Conservation (phyloP, 495 filamentous ascomycete species). For the Tuber umbilicatum region DNA sequence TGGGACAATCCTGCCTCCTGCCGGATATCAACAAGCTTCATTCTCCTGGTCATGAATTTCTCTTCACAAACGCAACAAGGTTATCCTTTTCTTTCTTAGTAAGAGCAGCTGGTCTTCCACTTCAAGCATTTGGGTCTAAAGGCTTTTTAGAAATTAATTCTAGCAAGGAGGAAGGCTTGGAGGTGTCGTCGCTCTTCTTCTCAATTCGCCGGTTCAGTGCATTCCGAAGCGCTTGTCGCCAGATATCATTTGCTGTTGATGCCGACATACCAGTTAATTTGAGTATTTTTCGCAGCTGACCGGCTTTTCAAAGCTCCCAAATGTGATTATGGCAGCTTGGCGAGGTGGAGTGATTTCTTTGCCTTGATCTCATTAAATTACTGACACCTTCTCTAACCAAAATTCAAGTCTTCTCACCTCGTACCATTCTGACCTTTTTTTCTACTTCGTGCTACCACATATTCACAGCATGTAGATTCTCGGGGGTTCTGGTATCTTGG, state of each 20-base stretch:
- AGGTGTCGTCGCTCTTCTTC: too few relatives aligned
- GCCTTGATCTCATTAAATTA: background rate
- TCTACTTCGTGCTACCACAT: too few relatives aligned
- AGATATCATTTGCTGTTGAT: constrained; percentile 8
- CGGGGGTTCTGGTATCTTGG: too few relatives aligned
- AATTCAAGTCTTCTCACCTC: too few relatives aligned
- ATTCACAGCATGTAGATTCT: too few relatives aligned
- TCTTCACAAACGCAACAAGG: background rate
- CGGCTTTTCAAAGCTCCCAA: background rate
- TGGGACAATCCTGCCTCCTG: constrained; percentile 1
- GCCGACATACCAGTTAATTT: constrained; percentile 1
- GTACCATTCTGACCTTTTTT: too few relatives aligned
- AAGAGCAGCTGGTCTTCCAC: background rate
- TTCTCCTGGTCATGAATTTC: background rate
- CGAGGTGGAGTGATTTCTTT: constrained; percentile 2
- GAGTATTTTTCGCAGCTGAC: background rate
- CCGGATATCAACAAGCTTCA: background rate
- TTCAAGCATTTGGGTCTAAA: background rate
- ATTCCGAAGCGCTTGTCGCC: background rate
- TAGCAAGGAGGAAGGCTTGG: background rate
- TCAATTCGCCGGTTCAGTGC: too few relatives aligned
- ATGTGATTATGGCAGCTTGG: constrained; percentile 5
- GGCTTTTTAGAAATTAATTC: background rate
- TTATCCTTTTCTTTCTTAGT: background rate
- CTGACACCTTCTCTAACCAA: too few relatives aligned